Evolutionary conservation across 2,329 filamentous ascomycete species (phyloP).

Genomic region (Botrytis porri): DNA sequence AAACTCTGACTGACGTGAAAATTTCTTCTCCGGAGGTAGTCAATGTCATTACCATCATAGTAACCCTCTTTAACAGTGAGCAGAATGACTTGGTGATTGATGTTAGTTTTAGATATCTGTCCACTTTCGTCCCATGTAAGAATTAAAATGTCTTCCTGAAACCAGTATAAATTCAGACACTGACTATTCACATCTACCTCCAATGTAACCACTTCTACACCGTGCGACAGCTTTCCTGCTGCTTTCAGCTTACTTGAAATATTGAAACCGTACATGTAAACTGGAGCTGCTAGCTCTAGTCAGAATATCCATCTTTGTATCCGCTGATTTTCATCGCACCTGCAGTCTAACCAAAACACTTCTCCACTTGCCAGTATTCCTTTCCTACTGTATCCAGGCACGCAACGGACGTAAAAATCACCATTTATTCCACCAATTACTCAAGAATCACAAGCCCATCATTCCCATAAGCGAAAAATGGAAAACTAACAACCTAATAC

Average conservation of each 20-base stretch:
- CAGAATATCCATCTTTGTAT: background rate
- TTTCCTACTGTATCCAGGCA: background rate
- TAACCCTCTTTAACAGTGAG: background rate
- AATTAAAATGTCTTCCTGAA: background rate
- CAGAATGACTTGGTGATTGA: background rate
- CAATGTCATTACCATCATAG: background rate
- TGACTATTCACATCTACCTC: background rate
- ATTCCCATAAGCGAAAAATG: background rate
- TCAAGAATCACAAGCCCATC: background rate
- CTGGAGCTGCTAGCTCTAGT: background rate
- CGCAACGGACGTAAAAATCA: background rate
- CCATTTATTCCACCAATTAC: background rate
- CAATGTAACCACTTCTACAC: background rate
- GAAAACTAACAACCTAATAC: background rate
- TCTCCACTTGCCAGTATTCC: background rate
- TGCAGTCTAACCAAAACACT: background rate
- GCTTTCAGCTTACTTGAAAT: background rate
- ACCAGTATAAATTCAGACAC: background rate
- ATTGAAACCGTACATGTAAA: background rate
- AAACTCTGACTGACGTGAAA: background rate
- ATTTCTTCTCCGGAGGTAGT: background rate
- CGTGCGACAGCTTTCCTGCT: background rate
- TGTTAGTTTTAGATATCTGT: background rate
- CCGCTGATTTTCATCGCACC: background rate
- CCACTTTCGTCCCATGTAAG: background rate